Evolutionary conservation across 139 green algal genomes (phyloP), one percentile per base, ranked within the genome.

Genomic region (Chlorokybus atmophyticus): DNA sequence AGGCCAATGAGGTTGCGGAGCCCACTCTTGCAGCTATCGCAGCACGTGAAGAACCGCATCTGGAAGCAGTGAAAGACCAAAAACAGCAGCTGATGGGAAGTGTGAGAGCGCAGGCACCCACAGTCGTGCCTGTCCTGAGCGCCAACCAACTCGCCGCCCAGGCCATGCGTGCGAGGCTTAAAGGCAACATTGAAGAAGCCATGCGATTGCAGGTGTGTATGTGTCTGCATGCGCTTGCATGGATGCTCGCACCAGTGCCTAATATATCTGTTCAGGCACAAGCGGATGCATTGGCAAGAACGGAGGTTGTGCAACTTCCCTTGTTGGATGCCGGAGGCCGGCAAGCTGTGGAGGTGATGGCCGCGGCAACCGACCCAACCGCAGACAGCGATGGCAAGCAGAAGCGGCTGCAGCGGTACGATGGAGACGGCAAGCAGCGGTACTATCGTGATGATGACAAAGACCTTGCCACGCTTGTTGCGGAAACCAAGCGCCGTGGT

Each of bases 381-480:
- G 52, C 7, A 6, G 23, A 7, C 52, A 59, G 32, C 30, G 52
- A 19, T 59, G 17, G 47, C 23, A 55, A 68, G n/a, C n/a, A 27
- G 14, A 79, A 80, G 67, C 38, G 62, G 7, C 50, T 81, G 55
- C 68, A 92, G 70, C 67, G 83, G 3, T 92, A 85, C 38, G 64
- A 56, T n/a, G 29, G 26, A 27, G 26, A 52, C 24, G 32, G 1
- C 19, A 24, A 6, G 10, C 14, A 5, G 44, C 7, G 47, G 23
- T 94, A 94, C 61, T 96, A 86, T 68, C 74, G 67, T 23, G 83
- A 94, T 44, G 88, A 96, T 57, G 87, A 95, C 40, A 62, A 60
- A 29, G 66, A 83, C 54, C 71, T 88, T 10, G 49, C 68, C 17
- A 80, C 83, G 1, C 75, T 95, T 52, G 77, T 93, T 5, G 83